These are phyloP conservation scores for Parasarocladium wereldwijsianum DNA, from an alignment of 2,329 filamentous ascomycete species.

Conservation along the genomic window DNA sequence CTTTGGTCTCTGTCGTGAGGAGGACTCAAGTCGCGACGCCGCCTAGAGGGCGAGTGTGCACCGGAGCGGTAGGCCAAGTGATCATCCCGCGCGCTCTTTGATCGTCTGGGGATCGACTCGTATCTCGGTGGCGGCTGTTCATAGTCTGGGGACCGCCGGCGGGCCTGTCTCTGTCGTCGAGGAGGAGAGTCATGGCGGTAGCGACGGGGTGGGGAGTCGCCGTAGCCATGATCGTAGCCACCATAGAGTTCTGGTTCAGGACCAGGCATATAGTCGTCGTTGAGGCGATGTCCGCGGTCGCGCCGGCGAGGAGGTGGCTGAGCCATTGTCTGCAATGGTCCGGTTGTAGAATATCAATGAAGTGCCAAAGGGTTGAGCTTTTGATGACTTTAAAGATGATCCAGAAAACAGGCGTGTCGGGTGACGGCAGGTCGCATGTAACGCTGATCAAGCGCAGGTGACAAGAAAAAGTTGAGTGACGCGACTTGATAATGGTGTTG, in stretches of 20 bases:
- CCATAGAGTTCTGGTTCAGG: too few relatives aligned
- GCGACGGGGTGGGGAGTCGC: slow-evolving; percentile 10
- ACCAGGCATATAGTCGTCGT: slow-evolving; percentile 11
- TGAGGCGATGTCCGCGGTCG: slow-evolving; percentile 10
- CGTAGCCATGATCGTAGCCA: slow-evolving; percentile 8
- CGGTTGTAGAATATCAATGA: too few relatives aligned
- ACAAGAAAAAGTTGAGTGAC: too few relatives aligned
- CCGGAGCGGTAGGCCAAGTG: slow-evolving; percentile 1
- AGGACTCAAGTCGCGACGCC: slow-evolving; percentile 2
- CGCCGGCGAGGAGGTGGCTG: slow-evolving; percentile 12
- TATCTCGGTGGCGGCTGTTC: slow-evolving; percentile 4
- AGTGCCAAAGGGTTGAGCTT: too few relatives aligned
- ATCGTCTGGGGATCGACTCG: slow-evolving; percentile 3
- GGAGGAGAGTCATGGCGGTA: slow-evolving; percentile 8
- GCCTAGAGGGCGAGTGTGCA: slow-evolving; percentile 1
- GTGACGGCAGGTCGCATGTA: too few relatives aligned
- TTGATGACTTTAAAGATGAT: too few relatives aligned
- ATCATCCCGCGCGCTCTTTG: slow-evolving; percentile 1
- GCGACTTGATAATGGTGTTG: too few relatives aligned
- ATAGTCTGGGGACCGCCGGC: slow-evolving; percentile 1
- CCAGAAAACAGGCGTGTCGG: too few relatives aligned
- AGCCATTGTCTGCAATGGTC: slow-evolving; percentile 13
- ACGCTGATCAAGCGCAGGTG: too few relatives aligned
- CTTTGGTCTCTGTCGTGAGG: slow-evolving; percentile 4
- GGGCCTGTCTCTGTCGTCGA: slow-evolving; percentile 1